These are phyloP conservation scores for Hirsutella thompsonii DNA, from an alignment of 2,329 filamentous ascomycete species.

Conservation along the genomic window DNA sequence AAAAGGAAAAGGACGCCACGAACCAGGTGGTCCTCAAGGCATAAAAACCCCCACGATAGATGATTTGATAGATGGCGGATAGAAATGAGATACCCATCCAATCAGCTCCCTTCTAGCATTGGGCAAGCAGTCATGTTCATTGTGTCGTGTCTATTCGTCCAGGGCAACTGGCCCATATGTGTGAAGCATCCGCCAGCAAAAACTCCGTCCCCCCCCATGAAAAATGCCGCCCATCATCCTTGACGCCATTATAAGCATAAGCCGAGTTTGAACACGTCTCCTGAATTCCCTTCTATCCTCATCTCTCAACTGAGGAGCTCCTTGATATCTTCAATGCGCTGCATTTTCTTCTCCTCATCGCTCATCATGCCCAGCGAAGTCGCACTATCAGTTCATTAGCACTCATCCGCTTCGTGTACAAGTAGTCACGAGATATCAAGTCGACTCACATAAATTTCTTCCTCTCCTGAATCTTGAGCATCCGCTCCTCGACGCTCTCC, in stretches of 20 bases:
- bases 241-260: background rate
- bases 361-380: constrained; percentile 88
- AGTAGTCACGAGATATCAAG: no score
- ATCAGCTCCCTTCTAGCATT: background rate
- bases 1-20: constrained; percentile 34
- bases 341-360: constrained; percentile 82
- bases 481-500: constrained; percentile 86
- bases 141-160: background rate
- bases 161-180: background rate
- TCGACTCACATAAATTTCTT: constrained; percentile 92
- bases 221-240: no score
- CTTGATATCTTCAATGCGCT: constrained; percentile 87
- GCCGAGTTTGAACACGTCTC: background rate
- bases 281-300: background rate
- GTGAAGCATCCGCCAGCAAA: no score
- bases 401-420: background rate
- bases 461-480: constrained; percentile 83
- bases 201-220: no score
- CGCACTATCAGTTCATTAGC: constrained; percentile 44
- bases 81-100: background rate
- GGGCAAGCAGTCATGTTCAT: background rate
- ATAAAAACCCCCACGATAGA: background rate
- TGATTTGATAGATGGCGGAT: background rate
- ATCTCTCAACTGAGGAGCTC: constrained; percentile 56
- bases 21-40: constrained; percentile 30